phyloP scores from a whole-genome alignment of 2,329 filamentous ascomycete genomes.

The Aureobasidium mangrovei region DNA sequence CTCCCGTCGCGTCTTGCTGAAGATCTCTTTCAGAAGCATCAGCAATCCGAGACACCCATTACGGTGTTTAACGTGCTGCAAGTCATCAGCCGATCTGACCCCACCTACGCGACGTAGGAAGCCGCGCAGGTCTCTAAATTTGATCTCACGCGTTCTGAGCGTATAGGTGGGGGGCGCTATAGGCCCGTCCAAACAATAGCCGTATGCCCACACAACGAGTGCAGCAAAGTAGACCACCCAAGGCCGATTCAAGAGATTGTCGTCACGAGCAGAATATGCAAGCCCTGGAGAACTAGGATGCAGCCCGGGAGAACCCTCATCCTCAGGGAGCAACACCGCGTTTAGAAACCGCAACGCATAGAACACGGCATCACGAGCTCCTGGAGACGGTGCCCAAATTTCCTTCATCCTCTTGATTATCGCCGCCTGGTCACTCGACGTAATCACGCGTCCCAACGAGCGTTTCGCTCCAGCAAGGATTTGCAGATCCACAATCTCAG shows the following conservation, averaged over 20 bases:
- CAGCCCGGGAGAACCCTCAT: constrained; percentile 29
- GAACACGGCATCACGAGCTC: constrained; percentile 82
- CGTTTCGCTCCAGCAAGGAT: constrained; percentile 85
- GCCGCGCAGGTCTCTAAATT: constrained; percentile 66
- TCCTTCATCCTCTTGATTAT: constrained; percentile 80
- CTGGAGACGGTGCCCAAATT: constrained; percentile 78
- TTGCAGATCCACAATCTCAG: constrained; percentile 94
- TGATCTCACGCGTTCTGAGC: constrained; percentile 54
- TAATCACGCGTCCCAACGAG: constrained; percentile 77
- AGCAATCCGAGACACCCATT: constrained; percentile 78
- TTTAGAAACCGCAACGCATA: constrained; percentile 84
- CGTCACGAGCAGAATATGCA: constrained; percentile 72
- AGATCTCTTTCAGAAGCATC: constrained; percentile 72
- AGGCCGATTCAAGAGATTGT: constrained; percentile 80
- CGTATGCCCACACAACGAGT: constrained; percentile 91
- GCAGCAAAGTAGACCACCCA: constrained; percentile 95
- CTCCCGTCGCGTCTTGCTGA: constrained; percentile 81
- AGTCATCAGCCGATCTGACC: constrained; percentile 65
- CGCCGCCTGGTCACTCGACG: constrained; percentile 67
- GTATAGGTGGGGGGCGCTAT: constrained; percentile 42
- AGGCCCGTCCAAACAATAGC: constrained; percentile 79
- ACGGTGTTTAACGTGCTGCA: constrained; percentile 63
- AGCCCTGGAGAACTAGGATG: constrained; percentile 22
- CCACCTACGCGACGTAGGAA: constrained; percentile 67
- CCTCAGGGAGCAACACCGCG: constrained; percentile 64